Conservation (phyloP, 306 rosid genomes). For the Trifolium dubium region DNA sequence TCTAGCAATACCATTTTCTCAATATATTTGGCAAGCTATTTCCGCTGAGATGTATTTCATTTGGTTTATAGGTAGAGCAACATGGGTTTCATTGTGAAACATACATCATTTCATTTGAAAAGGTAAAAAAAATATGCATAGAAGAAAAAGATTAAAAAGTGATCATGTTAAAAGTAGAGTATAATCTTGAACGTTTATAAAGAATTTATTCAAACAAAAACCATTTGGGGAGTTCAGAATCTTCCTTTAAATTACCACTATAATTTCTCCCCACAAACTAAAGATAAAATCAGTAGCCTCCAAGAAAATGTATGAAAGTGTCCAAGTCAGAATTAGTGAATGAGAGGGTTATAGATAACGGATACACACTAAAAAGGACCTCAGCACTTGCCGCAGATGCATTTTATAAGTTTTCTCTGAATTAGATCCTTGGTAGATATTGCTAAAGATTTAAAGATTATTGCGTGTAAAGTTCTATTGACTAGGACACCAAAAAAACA, state of each 20-base stretch:
- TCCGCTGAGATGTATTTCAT: not conserved
- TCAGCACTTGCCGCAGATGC: not conserved
- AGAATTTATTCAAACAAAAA: not conserved
- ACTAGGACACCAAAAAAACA: slow-evolving; percentile 10
- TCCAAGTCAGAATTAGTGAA: not conserved
- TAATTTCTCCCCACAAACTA: not conserved
- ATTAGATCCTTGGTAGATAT: not conserved
- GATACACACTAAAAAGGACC: too few species aligned
- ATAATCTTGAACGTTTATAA: not conserved
- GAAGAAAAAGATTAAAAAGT: not conserved
- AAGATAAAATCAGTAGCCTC: slow-evolving; percentile 15
- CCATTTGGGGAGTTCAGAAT: not conserved
- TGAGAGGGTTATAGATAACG: not conserved
- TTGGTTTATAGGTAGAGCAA: too few species aligned
- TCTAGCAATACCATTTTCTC: not conserved
- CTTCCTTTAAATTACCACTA: not conserved
- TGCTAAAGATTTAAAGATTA: slow-evolving; percentile 3
- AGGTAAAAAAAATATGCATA: not conserved
- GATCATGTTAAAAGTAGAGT: not conserved
- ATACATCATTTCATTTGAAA: not conserved
- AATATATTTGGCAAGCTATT: not conserved
- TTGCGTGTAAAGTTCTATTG: slow-evolving; percentile 12
- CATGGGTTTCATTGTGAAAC: too few species aligned
- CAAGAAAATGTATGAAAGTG: not conserved
- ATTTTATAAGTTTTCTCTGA: not conserved